Percentiles rank a stretch among this genome's conserved stretches.
Evolutionary conservation across 192 early-diverging fungal species (phyloP).

Genomic region (Ambispora gerdemannii): DNA sequence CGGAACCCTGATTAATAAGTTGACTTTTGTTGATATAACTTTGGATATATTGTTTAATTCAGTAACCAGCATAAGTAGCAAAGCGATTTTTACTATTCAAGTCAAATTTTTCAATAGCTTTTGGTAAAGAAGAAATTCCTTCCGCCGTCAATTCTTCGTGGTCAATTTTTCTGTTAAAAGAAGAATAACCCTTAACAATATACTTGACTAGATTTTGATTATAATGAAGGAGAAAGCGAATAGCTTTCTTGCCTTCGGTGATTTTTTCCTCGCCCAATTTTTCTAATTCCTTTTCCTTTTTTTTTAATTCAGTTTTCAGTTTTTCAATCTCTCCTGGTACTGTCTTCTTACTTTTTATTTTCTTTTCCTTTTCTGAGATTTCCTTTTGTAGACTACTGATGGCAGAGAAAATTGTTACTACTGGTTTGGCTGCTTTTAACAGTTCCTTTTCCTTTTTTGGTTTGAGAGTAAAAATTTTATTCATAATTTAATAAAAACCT

Average conservation of each 20-base stretch:
- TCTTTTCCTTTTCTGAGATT: no score
- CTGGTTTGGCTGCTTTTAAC: slow-evolving; percentile 10
- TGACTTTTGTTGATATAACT: slow-evolving; percentile 14
- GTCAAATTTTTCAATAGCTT: slow-evolving; percentile 11
- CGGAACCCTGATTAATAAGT: slow-evolving; percentile 9
- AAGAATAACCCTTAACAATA: slow-evolving; percentile 4
- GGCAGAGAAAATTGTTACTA: slow-evolving; percentile 11
- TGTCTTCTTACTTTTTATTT: no score
- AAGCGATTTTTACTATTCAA: slow-evolving; percentile 8
- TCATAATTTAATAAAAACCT: slow-evolving; percentile 12
- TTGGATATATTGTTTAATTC: slow-evolving; percentile 22
- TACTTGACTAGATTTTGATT: slow-evolving; percentile 11
- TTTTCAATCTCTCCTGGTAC: no score
- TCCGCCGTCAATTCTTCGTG: slow-evolving; percentile 11
- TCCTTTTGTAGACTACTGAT: slow-evolving; percentile 16
- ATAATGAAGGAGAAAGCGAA: no score
- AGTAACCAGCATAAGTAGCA: slow-evolving; percentile 15
- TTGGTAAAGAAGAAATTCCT: slow-evolving; percentile 11
- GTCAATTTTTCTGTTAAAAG: neutral
- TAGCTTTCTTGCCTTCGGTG: no score
- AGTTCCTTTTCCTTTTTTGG: slow-evolving; percentile 8
- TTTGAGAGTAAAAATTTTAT: slow-evolving; percentile 4
- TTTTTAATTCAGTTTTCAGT: no score
- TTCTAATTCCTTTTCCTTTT: no score
- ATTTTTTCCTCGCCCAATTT: no score